Conservation (phyloP, 257 asterid species). For the Penstemon newberryi region DNA sequence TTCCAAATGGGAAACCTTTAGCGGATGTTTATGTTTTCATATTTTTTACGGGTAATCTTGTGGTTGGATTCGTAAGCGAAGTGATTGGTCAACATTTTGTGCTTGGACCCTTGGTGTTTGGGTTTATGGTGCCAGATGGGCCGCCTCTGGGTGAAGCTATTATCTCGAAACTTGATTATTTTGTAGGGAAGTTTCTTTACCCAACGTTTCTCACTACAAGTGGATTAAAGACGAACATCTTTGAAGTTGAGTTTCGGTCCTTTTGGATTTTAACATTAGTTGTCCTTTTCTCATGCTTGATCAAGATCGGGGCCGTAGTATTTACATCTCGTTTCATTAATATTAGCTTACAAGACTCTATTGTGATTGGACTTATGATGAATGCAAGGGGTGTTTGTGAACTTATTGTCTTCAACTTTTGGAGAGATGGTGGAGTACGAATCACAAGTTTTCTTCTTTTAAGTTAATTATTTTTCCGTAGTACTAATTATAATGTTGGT, state of each 20-base stretch:
- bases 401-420: slow-evolving; percentile 57
- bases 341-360: slow-evolving; percentile 40
- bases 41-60: slow-evolving; percentile 35
- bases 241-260: slow-evolving; percentile 35
- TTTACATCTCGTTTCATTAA: slow-evolving; percentile 37
- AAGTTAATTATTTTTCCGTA: too few relatives aligned
- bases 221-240: slow-evolving; percentile 68
- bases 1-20: slow-evolving; percentile 46
- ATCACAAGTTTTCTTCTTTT: not conserved
- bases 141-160: slow-evolving; percentile 60
- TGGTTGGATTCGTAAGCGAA: slow-evolving; percentile 44
- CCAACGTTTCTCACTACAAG: slow-evolving; percentile 69
- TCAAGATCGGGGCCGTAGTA: slow-evolving; percentile 44
- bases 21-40: slow-evolving; percentile 35
- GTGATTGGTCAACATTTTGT: slow-evolving; percentile 69
- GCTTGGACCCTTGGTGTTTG: slow-evolving; percentile 64
- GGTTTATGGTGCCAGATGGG: slow-evolving; percentile 68
- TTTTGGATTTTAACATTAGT: slow-evolving; percentile 40
- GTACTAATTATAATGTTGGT: too few relatives aligned
- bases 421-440: slow-evolving; percentile 52
- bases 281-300: slow-evolving; percentile 27
- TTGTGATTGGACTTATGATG: slow-evolving; percentile 63
- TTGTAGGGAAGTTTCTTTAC: slow-evolving; percentile 59
- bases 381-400: slow-evolving; percentile 63
- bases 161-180: slow-evolving; percentile 52